Percentiles rank a stretch among this genome's conserved stretches.
Conservation (phyloP, 306 rosid genomes). For the Cercis canadensis region DNA sequence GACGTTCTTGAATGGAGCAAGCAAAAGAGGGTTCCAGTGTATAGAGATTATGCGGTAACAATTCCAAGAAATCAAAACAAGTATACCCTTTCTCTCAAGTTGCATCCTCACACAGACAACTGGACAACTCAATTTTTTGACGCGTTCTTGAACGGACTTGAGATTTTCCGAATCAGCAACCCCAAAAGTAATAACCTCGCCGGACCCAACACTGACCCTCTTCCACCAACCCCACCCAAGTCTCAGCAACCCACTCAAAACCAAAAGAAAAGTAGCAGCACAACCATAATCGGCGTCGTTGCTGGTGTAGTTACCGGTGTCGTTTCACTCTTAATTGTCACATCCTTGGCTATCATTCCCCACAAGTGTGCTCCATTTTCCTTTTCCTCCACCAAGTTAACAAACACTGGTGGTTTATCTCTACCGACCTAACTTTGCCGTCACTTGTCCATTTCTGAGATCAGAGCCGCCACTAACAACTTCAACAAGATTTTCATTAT, state of each 20-base stretch:
- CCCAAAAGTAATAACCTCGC: slow-evolving; percentile 14
- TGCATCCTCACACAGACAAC: neutral
- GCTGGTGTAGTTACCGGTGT: neutral
- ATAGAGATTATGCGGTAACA: neutral
- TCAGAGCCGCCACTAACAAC: slow-evolving; percentile 18
- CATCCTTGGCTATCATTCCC: no score
- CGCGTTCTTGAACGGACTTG: slow-evolving; percentile 44
- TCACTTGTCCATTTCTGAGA: neutral
- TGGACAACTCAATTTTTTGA: neutral
- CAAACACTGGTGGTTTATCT: neutral
- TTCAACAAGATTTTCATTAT: neutral
- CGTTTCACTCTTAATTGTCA: neutral
- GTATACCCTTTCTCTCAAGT: neutral
- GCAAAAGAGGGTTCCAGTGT: neutral
- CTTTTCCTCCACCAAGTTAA: neutral
- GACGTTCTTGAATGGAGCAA: neutral
- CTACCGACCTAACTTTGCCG: neutral
- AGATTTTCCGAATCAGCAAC: slow-evolving; percentile 43
- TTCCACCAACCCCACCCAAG: neutral
- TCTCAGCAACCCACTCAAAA: no score
- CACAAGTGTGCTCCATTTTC: no score
- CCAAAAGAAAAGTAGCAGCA: neutral
- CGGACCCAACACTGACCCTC: slow-evolving; percentile 30
- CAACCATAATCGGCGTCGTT: neutral
- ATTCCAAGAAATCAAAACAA: neutral